Conservation (phyloP, 2,329 filamentous ascomycete species). For the Pseudogymnoascus sp. region DNA sequence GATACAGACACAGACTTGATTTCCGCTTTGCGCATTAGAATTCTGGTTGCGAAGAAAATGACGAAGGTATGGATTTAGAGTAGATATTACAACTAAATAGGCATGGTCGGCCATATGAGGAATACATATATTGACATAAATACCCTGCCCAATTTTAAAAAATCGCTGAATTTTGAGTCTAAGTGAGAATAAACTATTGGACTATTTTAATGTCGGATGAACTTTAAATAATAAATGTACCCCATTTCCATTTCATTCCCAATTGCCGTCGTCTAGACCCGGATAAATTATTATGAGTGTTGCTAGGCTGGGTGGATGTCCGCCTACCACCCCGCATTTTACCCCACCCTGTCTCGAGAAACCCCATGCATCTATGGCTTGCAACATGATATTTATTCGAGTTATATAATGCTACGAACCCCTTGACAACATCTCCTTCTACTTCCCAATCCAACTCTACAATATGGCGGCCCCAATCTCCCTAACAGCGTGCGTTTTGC, state of each 20-base stretch:
- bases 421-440: not conserved
- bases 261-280: not conserved
- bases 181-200: not conserved
- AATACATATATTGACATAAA: not conserved
- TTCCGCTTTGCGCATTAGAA: conserved; percentile 11
- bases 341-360: not conserved
- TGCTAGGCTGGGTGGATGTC: not conserved
- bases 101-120: not conserved
- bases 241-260: not conserved
- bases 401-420: not conserved
- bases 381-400: not conserved
- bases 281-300: not conserved
- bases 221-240: not conserved
- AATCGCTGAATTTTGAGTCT: not conserved
- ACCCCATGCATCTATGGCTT: not conserved
- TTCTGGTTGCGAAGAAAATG: not conserved
- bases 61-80: not conserved
- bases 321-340: not conserved
- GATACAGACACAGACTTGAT: conserved; percentile 8
- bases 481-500: not conserved
- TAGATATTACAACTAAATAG: not conserved
- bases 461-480: not conserved
- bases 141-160: not conserved
- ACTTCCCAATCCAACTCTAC: not conserved
- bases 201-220: not conserved